A percentile compares a stretch with the other conserved stretches of the same genome.
Conservation (phyloP, 768 basidiomycete species). For the Tylopilus rubrobrunneus region DNA sequence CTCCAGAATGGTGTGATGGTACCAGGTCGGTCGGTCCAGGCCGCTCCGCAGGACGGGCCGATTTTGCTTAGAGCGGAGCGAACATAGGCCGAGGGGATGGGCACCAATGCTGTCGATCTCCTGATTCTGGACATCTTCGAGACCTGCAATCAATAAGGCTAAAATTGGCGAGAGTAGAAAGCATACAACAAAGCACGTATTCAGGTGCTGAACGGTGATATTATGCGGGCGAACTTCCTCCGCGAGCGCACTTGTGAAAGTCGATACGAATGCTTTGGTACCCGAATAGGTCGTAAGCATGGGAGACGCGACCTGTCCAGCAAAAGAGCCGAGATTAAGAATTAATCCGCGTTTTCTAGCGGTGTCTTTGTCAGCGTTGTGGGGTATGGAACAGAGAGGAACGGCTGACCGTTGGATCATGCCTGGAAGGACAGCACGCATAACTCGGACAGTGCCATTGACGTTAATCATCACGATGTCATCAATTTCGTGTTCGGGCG, state of each 20-base stretch:
- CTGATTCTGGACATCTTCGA: conserved; percentile 95
- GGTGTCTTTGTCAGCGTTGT: background rate
- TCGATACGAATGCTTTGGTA: conserved; percentile 85
- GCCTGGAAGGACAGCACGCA: conserved; percentile 72
- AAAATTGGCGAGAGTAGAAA: background rate
- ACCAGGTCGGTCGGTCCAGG: conserved; percentile 62
- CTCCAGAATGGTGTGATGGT: conserved; percentile 88
- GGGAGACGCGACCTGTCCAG: conserved; percentile 81
- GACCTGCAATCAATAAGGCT: conserved; percentile 47
- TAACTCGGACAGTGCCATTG: conserved; percentile 75
- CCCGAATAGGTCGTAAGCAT: conserved; percentile 94
- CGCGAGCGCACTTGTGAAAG: conserved; percentile 81
- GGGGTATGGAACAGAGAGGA: background rate
- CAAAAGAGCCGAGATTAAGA: conserved; percentile 90
- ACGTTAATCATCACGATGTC: conserved; percentile 87
- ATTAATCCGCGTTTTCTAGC: conserved; percentile 78
- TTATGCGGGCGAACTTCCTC: conserved; percentile 76
- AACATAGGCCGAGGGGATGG: conserved; percentile 73
- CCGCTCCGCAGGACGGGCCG: conserved; percentile 75
- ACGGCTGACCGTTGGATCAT: conserved; percentile 67
- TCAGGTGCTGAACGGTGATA: conserved; percentile 77
- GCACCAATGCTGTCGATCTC: conserved; percentile 62
- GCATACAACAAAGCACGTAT: conserved; percentile 93
- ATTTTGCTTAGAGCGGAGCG: conserved; percentile 71
- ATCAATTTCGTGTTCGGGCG: conserved; percentile 67